Base-by-base conservation (phyloP, 352 stramenopile genomes). In the Phytophthora vignae region DNA sequence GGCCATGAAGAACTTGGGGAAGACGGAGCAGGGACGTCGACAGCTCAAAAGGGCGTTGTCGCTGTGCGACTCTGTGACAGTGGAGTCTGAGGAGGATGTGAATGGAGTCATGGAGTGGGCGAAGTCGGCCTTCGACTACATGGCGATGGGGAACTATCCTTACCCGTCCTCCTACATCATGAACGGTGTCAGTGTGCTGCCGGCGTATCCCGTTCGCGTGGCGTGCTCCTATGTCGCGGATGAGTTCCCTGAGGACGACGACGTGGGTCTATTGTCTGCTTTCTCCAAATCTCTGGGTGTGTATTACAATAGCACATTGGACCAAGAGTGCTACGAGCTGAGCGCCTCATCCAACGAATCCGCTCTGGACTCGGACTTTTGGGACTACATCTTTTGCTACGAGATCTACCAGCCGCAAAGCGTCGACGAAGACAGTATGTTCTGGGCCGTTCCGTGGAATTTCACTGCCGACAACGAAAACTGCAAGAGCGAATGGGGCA, bases 111-210 rank as follows among this genome's bases (percentile, higher is more conserved):
- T 91, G 12, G 74, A 91, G 46, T 93, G 82, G 84, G 74, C 78
- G 52, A 90, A 90, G 64, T 85, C 78, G 8, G 88, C 91, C 8
- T 98, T 93, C 62, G 96, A 96, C 79, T 95, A 92, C 79, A 84
- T 99, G 82, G 95, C 95, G 15, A 98, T 99, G 92, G 96, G 96
- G 36, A 98, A 98, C 78, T 99, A 97, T 76, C 97, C 97, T 9
- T 99, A 98, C 79, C 89, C 95, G 22, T 97, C 91, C n/a, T 87
- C 83, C 11, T 99, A 99, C 79, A 97, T 99, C 67, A 88, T 95
- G 72, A 96, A 97, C 46, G 92, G 91, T 27, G 58, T 79, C 46
- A 90, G 82, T 53, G 77, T 90, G n/a, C 71, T 99, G 46, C 96
- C 95, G 1, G 81, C 96, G 12, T 99, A 90, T 79, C 96, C 96